phyloP scores from a whole-genome alignment of 1,284 basidiomycete genomes.

The Boletus albobrunnescens region DNA sequence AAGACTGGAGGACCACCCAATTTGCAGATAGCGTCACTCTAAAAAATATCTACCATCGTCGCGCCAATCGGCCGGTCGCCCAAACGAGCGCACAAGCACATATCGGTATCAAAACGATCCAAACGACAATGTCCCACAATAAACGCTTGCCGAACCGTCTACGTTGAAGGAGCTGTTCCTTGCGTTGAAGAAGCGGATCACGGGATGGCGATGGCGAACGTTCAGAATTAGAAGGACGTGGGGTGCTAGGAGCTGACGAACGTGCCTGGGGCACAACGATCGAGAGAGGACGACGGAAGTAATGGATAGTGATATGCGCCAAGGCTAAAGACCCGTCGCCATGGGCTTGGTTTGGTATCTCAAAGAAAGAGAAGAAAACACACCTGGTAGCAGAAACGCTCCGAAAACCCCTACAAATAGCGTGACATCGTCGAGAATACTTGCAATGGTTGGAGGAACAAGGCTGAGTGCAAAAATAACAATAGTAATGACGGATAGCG shows the following conservation, averaged over 20 bases:
- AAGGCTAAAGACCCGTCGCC: conserved; percentile 38
- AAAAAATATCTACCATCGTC: conserved; percentile 36
- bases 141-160: conserved; percentile 59
- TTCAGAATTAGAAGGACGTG: conserved; percentile 8
- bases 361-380: conserved; percentile 10
- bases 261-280: conserved; percentile 56
- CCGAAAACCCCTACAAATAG: conserved; percentile 49
- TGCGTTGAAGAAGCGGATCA: conserved; percentile 68
- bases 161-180: conserved; percentile 68
- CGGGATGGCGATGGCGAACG: conserved; percentile 26
- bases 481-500: conserved; percentile 40
- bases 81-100: conserved; percentile 52
- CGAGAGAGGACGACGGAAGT: conserved; percentile 63
- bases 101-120: conserved; percentile 55
- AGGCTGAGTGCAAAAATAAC: conserved; percentile 44
- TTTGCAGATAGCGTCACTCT: conserved; percentile 7
- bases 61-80: conserved; percentile 45
- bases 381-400: conserved; percentile 61
- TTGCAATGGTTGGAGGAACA: conserved; percentile 35
- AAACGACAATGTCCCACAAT: conserved; percentile 69
- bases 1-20: neutral
- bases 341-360: neutral
- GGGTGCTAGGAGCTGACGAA: conserved; percentile 22
- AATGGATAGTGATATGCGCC: conserved; percentile 62
- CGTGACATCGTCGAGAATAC: conserved; percentile 44